Evolutionary conservation across 2,329 filamentous ascomycete genomes (phyloP), one percentile per base, ranked within the genome.

Genomic region (Claviceps capensis): DNA sequence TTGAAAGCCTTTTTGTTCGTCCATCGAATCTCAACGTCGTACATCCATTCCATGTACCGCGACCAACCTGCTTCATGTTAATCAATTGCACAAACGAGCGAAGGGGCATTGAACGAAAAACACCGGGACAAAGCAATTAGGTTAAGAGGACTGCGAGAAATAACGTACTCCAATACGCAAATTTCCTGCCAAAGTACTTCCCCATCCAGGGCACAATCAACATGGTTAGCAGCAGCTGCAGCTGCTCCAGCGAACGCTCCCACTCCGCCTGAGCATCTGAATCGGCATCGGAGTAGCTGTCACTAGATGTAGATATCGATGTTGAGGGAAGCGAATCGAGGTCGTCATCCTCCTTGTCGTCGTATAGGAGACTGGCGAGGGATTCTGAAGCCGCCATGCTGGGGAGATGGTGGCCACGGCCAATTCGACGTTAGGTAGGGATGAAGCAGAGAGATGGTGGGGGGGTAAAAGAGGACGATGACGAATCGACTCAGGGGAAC

Each of bases 181-280:
- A 94, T 69, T 88, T 94, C 66, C 93, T 79, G 46, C 93, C 93
- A 67, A 96, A 81, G 70, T 89, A 97, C 70, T 97, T 98, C 54
- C 93, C 93, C 59, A 88, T 74, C 67, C 95, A 96, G 2, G 93
- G 93, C 49, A 98, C 85, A 60, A 97, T 69, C 48, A 97, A 86
- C 88, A 98, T 95, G 19, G 87, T 95, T 65, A 97, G 70, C 59
- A 98, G 75, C 58, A 97, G 75, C 72, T 98, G 89, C 54, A 98
- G 71, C 71, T 98, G 93, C 68, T 96, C 88, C 56, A 98, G 72
- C 61, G 87, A 95, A 62, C 90, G 87, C 61, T 91, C 85, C 93
- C 93, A 98, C 70, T 98, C 91, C 55, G 80, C 79, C 68, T 98
- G 91, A 9, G 93, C 93, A 65, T 97, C 91, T 41, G 86, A 88